Evolutionary conservation across 179 eudicot genomes (phyloP), one percentile per base, ranked within the genome.

Genomic region (Beta macrorhiza): DNA sequence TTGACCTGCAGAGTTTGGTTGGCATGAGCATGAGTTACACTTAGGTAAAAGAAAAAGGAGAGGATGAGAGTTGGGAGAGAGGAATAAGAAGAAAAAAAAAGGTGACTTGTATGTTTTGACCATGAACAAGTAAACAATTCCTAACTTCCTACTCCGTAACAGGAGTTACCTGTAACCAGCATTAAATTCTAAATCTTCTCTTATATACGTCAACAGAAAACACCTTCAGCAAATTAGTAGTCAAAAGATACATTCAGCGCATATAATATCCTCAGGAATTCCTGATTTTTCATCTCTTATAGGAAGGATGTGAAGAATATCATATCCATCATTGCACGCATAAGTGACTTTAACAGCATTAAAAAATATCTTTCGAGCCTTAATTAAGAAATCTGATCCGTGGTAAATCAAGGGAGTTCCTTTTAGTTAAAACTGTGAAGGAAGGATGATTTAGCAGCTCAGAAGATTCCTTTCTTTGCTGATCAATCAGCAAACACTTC

Each of bases 1-100:
- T 95, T 95, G 52, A 95, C 97, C 98, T 95, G 87, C 82, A 87
- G 80, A 84, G 17, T 55, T 83, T 51, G n/a, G 25, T 19, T 42
- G 64, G 4, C 71, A 75, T 22, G 25, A 19, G 11, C 6, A 78
- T 78, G 62, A 77, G 52, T 51, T 44, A 19, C 69, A 45, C 16
- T 3, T 7, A 16, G 17, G n/a, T 44, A 37, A 32, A n/a, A 47
- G 2, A 29, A 57, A 79, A 16, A 12, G 2, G 25, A 67, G 69
- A 29, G 45, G 32, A 12, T 5, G 7, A 19, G 37, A 16, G 44
- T n/a, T 42, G 52, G 55, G n/a, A 45, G 44, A 45, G 14, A 12
- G 63, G 8, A 61, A 29, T 29, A 29, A 29, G 32, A 29, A 29
- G 32, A 61, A 25, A 63, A 25, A 25, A 25, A 0, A 62, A 63